phyloP scores from a whole-genome alignment of 352 stramenopile genomes.

The Pythium rhizo-oryzae region DNA sequence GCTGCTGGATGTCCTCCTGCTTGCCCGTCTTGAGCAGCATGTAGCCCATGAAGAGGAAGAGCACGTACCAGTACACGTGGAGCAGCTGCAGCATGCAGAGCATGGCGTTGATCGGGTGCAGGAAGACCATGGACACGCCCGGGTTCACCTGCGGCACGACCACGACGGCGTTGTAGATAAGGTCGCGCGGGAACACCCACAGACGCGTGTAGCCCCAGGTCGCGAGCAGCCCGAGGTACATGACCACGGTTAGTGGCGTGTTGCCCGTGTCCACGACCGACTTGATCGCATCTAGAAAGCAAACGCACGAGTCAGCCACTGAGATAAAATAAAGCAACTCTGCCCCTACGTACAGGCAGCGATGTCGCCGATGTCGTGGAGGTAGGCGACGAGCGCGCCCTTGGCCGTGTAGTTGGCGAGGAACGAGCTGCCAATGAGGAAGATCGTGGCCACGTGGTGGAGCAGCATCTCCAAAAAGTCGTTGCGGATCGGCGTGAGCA shows the following conservation, averaged over 20 bases:
- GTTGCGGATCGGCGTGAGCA: constrained; percentile 59
- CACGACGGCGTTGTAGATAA: constrained; percentile 41
- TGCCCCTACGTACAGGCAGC: constrained; percentile 42
- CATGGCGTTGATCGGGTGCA: constrained; percentile 41
- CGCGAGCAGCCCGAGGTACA: constrained; percentile 40
- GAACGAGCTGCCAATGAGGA: constrained; percentile 60
- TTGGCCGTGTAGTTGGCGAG: constrained; percentile 54
- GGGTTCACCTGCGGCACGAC: constrained; percentile 34
- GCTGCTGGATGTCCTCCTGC: constrained; percentile 49
- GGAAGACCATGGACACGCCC: constrained; percentile 34
- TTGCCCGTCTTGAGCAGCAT: constrained; percentile 43
- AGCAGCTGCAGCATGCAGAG: constrained; percentile 44
- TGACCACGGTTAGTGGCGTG: constrained; percentile 37
- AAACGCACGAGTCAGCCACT: not conserved
- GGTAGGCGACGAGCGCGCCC: constrained; percentile 51
- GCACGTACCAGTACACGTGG: constrained; percentile 46
- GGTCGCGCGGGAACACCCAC: constrained; percentile 40
- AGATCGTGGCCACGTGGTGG: constrained; percentile 60
- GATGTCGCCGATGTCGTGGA: constrained; percentile 60
- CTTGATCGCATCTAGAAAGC: constrained; percentile 62
- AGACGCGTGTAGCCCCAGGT: constrained; percentile 44
- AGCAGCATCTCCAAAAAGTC: constrained; percentile 67
- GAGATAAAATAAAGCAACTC: not conserved
- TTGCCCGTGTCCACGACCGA: constrained; percentile 56
- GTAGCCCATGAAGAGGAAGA: constrained; percentile 55